Evolutionary conservation across 352 stramenopile genomes (phyloP), one percentile per base, ranked within the genome.

Genomic region (Pythium dissotocum): DNA sequence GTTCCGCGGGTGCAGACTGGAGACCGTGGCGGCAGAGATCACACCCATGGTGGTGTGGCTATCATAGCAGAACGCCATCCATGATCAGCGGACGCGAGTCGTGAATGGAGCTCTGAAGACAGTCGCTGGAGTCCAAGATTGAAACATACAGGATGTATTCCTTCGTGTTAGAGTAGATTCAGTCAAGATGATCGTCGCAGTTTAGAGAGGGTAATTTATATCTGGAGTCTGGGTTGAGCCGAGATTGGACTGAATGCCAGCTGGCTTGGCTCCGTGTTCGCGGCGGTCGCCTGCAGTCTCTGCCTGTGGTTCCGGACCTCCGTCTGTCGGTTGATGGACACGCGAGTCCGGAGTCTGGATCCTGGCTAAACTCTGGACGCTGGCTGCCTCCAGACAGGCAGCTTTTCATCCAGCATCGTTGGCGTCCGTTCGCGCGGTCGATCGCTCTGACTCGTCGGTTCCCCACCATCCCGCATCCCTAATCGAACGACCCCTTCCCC

Each of bases 1-100:
- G 61, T 67, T 67, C 61, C 61, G 51, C 51, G 42, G 61, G 61
- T 67, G 49, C 61, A 60, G 9, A 53, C 46, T 53, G 46, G 46
- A 53, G 46, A n/a, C n/a, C 6, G 2, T 24, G 46, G 21, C 21
- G 46, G 7, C 9, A 28, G 18, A 53, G 46, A 28, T 53, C 36
- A 44, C 36, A 44, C 36, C 36, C 36, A 14, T 44, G 36, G 10
- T 14, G 8, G 12, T 44, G 36, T 44, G 36, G 16, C 36, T 3
- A 12, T 7, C 36, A 18, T 3, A 44, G 2, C 16, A 14, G 36
- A 10, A 44, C 36, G 30, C 21, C 21, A 24, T 24, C 21, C 21
- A 24, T 24, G 21, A 24, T 24, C 21, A 24, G 21, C 21, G 21
- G 21, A 24, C 21, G 21, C 21, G 21, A 24, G 21, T 24, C 21